Evolutionary conservation across 176 grass and related monocot species (phyloP).

Genomic region (Musa itinerans): DNA sequence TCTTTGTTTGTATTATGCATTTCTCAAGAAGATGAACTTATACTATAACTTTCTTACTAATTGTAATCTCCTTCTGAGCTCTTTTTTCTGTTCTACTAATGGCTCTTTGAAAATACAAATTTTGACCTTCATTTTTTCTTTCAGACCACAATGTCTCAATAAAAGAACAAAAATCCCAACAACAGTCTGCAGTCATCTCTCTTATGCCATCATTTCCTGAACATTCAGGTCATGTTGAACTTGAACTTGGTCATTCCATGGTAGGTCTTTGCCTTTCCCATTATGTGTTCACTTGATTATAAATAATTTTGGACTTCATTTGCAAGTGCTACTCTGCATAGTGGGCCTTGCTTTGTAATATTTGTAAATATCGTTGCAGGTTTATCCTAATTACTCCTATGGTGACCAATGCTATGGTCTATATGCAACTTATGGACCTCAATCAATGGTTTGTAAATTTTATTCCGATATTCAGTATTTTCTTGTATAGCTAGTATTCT

Average conservation of each 20-base stretch:
- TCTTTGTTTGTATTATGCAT: too few relatives aligned
- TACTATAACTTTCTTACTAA: too few relatives aligned
- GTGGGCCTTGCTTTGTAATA: neutral
- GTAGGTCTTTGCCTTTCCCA: constrained; percentile 26
- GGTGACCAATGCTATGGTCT: neutral
- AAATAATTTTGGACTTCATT: neutral
- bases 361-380: neutral
- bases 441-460: constrained; percentile 2
- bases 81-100: constrained; percentile 4
- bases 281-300: neutral
- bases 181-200: constrained; percentile 36
- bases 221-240: constrained; percentile 44
- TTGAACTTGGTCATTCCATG: constrained; percentile 67
- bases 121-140: constrained; percentile 1
- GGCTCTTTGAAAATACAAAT: neutral
- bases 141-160: constrained; percentile 32
- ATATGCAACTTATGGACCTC: constrained; percentile 7
- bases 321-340: neutral
- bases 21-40: too few relatives aligned
- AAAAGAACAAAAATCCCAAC: constrained; percentile 40
- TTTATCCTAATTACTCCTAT: constrained; percentile 2
- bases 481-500: neutral
- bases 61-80: neutral
- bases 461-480: neutral
- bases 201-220: constrained; percentile 39